Evolutionary conservation across 306 rosid species (phyloP).

Genomic region (Prunus salicina): DNA sequence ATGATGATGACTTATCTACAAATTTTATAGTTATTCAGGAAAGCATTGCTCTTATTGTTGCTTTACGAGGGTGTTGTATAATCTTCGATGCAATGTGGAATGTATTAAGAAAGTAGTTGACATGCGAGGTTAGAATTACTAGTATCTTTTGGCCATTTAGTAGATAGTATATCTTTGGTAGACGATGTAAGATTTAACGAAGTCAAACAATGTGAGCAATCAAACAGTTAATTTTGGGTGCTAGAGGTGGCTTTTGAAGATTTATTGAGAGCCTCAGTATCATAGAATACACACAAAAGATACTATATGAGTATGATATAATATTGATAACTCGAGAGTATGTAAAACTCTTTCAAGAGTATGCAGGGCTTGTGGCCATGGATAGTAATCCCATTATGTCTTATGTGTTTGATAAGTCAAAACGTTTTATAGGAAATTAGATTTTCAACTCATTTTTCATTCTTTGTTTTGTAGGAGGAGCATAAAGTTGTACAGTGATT

Average conservation of each 20-base stretch:
- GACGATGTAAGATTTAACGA: background rate
- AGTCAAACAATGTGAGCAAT: background rate
- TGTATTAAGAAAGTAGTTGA: background rate
- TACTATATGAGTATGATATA: too few species aligned
- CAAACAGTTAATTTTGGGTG: background rate
- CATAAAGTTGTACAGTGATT: constrained; percentile 81
- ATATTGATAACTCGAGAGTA: too few species aligned
- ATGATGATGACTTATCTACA: background rate
- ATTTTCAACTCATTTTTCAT: constrained; percentile 3
- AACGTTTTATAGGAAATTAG: too few species aligned
- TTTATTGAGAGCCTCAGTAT: background rate
- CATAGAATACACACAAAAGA: too few species aligned
- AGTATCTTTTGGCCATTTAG: background rate
- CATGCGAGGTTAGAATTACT: background rate
- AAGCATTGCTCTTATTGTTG: background rate
- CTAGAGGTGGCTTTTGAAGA: background rate
- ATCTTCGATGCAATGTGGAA: background rate
- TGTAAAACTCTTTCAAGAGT: too few species aligned
- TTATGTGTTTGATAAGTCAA: too few species aligned
- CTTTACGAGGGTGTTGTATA: background rate
- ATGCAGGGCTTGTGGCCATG: too few species aligned
- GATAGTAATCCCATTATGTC: too few species aligned
- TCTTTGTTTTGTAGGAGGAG: constrained; percentile 52
- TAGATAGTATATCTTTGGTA: background rate
- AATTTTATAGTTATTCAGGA: background rate